Evolutionary conservation across 441 rosid species (phyloP).

Genomic region (Populus hybrid): DNA sequence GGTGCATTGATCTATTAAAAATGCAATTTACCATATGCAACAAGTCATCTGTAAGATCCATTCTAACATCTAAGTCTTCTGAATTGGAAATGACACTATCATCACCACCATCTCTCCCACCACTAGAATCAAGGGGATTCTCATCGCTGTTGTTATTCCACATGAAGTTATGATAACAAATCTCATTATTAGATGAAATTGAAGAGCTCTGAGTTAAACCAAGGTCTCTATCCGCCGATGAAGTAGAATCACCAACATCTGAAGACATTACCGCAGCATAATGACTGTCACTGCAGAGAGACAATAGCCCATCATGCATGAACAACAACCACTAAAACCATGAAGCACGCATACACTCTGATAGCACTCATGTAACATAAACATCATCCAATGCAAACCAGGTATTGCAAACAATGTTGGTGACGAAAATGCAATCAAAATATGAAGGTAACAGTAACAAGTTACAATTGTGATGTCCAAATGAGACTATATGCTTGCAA

Average conservation of each 20-base stretch:
- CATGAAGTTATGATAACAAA: slow-evolving; percentile 55
- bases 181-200: slow-evolving; percentile 36
- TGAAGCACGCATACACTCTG: not conserved
- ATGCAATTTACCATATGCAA: slow-evolving; percentile 71
- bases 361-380: not conserved
- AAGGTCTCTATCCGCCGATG: slow-evolving; percentile 34
- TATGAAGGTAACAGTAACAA: not conserved
- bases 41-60: slow-evolving; percentile 95
- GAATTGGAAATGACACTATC: slow-evolving; percentile 41
- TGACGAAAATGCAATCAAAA: not conserved
- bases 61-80: slow-evolving; percentile 63
- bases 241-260: slow-evolving; percentile 38
- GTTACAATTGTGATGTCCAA: not conserved
- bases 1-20: not conserved
- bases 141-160: slow-evolving; percentile 52
- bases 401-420: not conserved
- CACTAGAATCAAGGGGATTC: slow-evolving; percentile 29
- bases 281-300: slow-evolving; percentile 39
- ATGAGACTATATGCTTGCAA: not conserved
- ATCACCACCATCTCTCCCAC: slow-evolving; percentile 49
- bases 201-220: slow-evolving; percentile 35
- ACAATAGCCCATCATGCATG: slow-evolving; percentile 16
- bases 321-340: not conserved
- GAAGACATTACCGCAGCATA: slow-evolving; percentile 30
- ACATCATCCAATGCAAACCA: not conserved